A percentile compares a stretch with the other conserved stretches of the same genome.
Conservation (phyloP, 108 stramenopile genomes). For the Asterionellopsis glacialis region DNA sequence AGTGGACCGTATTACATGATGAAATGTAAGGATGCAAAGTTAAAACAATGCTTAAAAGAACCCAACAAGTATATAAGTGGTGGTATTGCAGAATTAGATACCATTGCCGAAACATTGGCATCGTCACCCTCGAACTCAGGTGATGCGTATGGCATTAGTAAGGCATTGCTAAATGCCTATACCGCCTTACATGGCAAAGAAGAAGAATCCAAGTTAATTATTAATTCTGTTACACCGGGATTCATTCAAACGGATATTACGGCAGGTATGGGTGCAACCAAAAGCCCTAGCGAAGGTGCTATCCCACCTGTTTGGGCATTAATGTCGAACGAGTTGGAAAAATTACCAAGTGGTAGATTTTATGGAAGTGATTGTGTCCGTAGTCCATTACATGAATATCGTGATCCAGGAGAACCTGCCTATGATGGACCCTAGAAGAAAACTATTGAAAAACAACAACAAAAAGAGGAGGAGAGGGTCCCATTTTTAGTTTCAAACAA, state of each 20-base stretch:
- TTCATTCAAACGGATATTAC: conserved; percentile 54
- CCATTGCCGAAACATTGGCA: conserved; percentile 12
- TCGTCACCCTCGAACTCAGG: background rate
- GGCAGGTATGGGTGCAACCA: conserved; percentile 31
- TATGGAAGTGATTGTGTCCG: conserved; percentile 55
- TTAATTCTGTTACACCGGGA: conserved; percentile 41
- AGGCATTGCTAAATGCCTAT: conserved; percentile 51
- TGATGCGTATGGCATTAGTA: conserved; percentile 38
- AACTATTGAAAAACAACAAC: too few relatives aligned
- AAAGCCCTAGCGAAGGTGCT: conserved; percentile 42
- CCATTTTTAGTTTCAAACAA: too few relatives aligned
- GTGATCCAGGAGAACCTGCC: conserved; percentile 52
- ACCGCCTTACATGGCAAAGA: conserved; percentile 32
- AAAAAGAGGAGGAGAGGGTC: too few relatives aligned
- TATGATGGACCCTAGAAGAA: conserved; percentile 45
- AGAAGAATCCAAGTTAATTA: conserved; percentile 39
- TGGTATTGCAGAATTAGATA: conserved; percentile 11
- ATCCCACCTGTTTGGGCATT: conserved; percentile 27
- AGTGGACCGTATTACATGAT: conserved; percentile 38
- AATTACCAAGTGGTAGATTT: conserved; percentile 35
- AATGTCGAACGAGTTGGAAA: conserved; percentile 31
- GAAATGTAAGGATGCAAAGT: background rate
- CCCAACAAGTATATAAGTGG: conserved; percentile 4
- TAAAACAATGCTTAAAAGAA: conserved; percentile 14
- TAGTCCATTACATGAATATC: conserved; percentile 37